Evolutionary conservation across 1,139 yeast genomes (phyloP).

Genomic region (Nakaseomyces sp.): DNA sequence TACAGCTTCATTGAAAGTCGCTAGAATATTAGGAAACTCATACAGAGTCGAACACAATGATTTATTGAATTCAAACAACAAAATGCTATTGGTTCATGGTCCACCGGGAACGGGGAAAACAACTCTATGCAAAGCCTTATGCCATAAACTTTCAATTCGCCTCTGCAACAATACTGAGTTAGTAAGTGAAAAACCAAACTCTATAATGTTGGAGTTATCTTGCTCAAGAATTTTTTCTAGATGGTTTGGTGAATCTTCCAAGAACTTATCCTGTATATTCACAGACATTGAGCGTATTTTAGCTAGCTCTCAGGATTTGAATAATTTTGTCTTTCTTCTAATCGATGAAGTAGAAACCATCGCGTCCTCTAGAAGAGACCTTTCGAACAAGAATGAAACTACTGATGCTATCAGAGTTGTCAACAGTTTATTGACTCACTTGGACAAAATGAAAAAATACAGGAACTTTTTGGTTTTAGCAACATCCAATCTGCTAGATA

Average conservation of each 20-base stretch:
- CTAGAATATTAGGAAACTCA: constrained; percentile 8
- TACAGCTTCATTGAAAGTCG: constrained; percentile 24
- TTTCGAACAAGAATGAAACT: constrained; percentile 32
- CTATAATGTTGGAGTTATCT: constrained; percentile 31
- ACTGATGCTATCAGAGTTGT: constrained; percentile 36
- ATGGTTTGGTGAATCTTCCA: constrained; percentile 38
- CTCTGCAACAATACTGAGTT: constrained; percentile 3
- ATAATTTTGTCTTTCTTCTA: constrained; percentile 27
- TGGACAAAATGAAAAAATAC: constrained; percentile 32
- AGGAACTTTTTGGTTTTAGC: constrained; percentile 32
- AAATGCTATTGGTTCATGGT: constrained; percentile 34
- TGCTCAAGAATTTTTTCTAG: constrained; percentile 35
- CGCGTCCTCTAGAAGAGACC: constrained; percentile 32
- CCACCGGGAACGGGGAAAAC: constrained; percentile 51
- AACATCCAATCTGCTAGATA: constrained; percentile 32
- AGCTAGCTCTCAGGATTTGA: constrained; percentile 12
- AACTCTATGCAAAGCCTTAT: constrained; percentile 38
- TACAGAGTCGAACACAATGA: background rate
- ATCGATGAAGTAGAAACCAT: constrained; percentile 38
- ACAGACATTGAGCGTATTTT: constrained; percentile 26
- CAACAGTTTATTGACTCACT: constrained; percentile 33
- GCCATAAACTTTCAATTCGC: constrained; percentile 28
- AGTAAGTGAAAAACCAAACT: constrained; percentile 13
- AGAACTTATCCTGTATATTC: constrained; percentile 32
- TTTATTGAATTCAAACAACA: constrained; percentile 18